These are phyloP conservation scores for Sophora flavescens DNA, from an alignment of 306 rosid genomes.

Conservation along the genomic window DNA sequence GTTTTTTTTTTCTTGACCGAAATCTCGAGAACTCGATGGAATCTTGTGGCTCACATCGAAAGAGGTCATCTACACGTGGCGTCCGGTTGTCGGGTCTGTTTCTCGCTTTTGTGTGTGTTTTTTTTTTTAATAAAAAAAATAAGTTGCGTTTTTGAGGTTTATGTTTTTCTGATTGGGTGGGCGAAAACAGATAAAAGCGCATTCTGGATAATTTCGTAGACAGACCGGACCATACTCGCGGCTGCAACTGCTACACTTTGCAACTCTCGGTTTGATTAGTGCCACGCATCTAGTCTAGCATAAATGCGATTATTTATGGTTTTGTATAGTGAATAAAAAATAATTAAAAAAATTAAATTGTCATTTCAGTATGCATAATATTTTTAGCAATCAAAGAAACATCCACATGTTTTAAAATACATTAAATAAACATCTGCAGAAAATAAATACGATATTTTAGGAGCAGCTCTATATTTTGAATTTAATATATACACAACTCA, in stretches of 20 bases:
- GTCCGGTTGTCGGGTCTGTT: slow-evolving; percentile 40
- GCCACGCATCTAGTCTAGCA: background rate
- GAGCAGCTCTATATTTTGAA: too few relatives aligned
- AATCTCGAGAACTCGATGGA: slow-evolving; percentile 55
- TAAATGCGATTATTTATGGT: slow-evolving; percentile 1
- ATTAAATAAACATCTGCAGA: too few relatives aligned
- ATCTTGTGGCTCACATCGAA: slow-evolving; percentile 71
- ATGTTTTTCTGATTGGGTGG: slow-evolving; percentile 42
- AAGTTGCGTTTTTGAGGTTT: background rate
- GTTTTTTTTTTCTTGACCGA: slow-evolving; percentile 1
- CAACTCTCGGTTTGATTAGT: slow-evolving; percentile 38
- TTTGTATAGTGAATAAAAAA: background rate
- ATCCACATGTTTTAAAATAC: too few relatives aligned
- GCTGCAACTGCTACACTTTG: background rate
- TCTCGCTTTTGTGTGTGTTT: slow-evolving; percentile 2
- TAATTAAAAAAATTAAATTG: too few relatives aligned
- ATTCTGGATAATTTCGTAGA: slow-evolving; percentile 45
- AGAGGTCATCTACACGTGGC: slow-evolving; percentile 53
- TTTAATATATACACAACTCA: too few relatives aligned
- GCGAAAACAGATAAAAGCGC: slow-evolving; percentile 34
- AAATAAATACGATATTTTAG: too few relatives aligned
- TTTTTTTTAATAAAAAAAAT: background rate
- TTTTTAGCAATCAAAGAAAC: too few relatives aligned
- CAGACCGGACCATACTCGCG: slow-evolving; percentile 34
- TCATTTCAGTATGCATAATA: too few relatives aligned